phyloP scores from a whole-genome alignment of 2,329 filamentous ascomycete species.

The Apiospora koreana region DNA sequence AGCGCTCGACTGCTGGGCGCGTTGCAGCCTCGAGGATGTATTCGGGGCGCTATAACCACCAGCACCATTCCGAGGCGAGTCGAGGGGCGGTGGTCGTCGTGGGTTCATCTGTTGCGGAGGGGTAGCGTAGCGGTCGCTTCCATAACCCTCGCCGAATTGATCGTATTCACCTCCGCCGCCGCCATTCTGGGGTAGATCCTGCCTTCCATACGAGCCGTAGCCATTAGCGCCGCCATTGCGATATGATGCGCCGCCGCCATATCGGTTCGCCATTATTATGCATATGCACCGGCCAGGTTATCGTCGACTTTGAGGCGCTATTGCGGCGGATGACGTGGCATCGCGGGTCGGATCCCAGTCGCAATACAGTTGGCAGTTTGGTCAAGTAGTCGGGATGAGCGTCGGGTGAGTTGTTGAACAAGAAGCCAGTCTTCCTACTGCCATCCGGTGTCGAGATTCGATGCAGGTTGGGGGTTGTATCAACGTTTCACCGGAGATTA shows the following conservation, averaged over 20 bases:
- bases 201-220: constrained; percentile 40
- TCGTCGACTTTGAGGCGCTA: constrained; percentile 6
- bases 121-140: constrained; percentile 43
- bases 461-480: not conserved
- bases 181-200: constrained; percentile 12
- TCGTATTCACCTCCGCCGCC: constrained; percentile 49
- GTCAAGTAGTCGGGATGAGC: not conserved
- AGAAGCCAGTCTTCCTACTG: not conserved
- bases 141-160: constrained; percentile 48
- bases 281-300: constrained; percentile 9
- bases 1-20: constrained; percentile 43
- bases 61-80: constrained; percentile 28
- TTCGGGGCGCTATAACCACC: constrained; percentile 19
- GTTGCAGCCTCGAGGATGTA: constrained; percentile 26
- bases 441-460: not conserved
- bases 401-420: not conserved
- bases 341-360: constrained; percentile 6
- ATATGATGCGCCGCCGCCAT: constrained; percentile 33
- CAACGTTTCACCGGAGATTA: not conserved
- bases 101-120: constrained; percentile 28
- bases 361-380: not conserved
- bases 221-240: constrained; percentile 45
- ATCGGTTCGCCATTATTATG: constrained; percentile 14
- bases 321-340: constrained; percentile 9
- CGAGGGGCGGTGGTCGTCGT: constrained; percentile 34